A percentile compares a stretch with the other conserved stretches of the same genome.
These are phyloP conservation scores for Aphanomyces cochlioides DNA, from an alignment of 352 stramenopile species.

Conservation along the genomic window DNA sequence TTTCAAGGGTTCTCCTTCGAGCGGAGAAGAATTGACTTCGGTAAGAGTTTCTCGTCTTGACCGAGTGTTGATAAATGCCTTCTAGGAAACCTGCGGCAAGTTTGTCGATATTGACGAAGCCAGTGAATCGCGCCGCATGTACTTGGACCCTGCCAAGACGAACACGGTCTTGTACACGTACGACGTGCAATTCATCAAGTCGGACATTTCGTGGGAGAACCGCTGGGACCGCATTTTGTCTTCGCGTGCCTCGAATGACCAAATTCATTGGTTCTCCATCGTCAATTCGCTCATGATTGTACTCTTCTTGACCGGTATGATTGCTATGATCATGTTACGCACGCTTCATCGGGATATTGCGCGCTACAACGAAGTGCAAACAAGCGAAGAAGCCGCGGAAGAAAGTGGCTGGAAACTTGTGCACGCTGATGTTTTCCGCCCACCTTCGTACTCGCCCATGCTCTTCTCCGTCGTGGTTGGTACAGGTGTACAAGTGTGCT, in stretches of 20 bases:
- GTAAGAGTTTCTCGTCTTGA: conserved; percentile 4
- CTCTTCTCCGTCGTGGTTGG: conserved; percentile 94
- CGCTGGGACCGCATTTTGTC: conserved; percentile 99
- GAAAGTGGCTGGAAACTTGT: conserved; percentile 97
- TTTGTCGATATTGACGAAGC: conserved; percentile 85
- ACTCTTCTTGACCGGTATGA: conserved; percentile 98
- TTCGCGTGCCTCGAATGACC: conserved; percentile 92
- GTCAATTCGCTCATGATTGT: conserved; percentile 99
- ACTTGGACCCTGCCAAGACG: conserved; percentile 57
- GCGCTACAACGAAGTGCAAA: conserved; percentile 95
- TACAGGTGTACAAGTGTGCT: conserved; percentile 94
- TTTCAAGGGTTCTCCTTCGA: conserved; percentile 79
- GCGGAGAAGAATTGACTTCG: conserved; percentile 63
- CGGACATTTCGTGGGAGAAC: conserved; percentile 93
- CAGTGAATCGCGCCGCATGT: conserved; percentile 79
- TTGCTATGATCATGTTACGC: conserved; percentile 99
- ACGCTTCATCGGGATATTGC: conserved; percentile 98
- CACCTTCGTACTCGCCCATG: conserved; percentile 90
- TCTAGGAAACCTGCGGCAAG: conserved; percentile 82
- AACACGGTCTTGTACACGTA: conserved; percentile 98
- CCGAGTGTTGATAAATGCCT: conserved; percentile 12
- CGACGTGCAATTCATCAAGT: conserved; percentile 95
- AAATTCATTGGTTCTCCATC: conserved; percentile 99
- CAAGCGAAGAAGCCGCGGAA: conserved; percentile 92
- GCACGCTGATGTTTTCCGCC: conserved; percentile 98